A percentile compares a stretch with the other conserved stretches of the same genome.
Evolutionary conservation across 23 red algal species (phyloP).

Genomic region (Pyropia yezoensis): DNA sequence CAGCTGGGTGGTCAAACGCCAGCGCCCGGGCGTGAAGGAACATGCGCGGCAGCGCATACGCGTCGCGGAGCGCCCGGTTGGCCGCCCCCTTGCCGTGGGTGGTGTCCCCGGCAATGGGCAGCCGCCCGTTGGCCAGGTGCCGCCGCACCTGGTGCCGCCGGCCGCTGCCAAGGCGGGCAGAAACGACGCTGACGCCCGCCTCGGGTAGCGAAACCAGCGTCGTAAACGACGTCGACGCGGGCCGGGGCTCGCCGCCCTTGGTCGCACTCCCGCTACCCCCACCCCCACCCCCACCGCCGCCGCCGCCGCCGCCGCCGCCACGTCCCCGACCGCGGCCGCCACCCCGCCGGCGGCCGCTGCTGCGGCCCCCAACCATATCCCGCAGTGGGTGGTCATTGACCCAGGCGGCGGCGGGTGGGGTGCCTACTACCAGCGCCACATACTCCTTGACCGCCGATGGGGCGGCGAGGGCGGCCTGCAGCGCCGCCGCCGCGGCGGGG

Average conservation of each 20-base stretch:
- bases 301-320: constrained; percentile 17
- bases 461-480: constrained; percentile 27
- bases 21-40: constrained; percentile 29
- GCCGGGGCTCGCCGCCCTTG: no score
- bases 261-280: no score
- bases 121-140: constrained; percentile 28
- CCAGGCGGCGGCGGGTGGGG: constrained; percentile 19
- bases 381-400: constrained; percentile 27
- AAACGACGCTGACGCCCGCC: constrained; percentile 14
- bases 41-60: constrained; percentile 17
- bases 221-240: no score
- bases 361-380: constrained; percentile 18
- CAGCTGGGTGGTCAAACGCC: constrained; percentile 13
- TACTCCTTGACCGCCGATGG: constrained; percentile 24
- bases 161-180: constrained; percentile 17
- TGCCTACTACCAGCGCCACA: constrained; percentile 36
- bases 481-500: constrained; percentile 13
- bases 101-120: constrained; percentile 58
- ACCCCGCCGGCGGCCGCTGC: constrained; percentile 6
- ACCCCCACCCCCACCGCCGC: constrained; percentile 3
- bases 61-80: constrained; percentile 18
- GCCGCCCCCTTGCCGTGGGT: constrained; percentile 38
- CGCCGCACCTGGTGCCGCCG: constrained; percentile 52
- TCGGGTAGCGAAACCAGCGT: not conserved
- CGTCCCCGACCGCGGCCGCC: constrained; percentile 6